Percentiles rank a stretch among this genome's conserved stretches.
Evolutionary conservation across 1,284 basidiomycete genomes (phyloP).

Genomic region (Melanopsichium pennsylvanicum): DNA sequence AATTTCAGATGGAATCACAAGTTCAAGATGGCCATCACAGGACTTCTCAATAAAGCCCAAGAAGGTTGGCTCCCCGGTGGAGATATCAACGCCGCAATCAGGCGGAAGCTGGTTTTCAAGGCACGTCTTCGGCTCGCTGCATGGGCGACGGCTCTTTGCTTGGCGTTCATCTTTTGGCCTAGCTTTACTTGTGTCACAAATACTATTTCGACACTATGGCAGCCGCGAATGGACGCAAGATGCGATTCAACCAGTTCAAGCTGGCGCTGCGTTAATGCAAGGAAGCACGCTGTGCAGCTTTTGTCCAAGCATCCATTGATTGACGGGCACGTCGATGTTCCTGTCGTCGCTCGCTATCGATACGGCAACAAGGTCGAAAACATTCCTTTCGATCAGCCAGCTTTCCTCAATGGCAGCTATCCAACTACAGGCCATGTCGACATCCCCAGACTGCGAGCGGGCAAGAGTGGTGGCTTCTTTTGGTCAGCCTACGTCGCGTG

Average conservation of each 20-base stretch:
- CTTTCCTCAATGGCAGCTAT: conserved; percentile 20
- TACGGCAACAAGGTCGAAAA: conserved; percentile 37
- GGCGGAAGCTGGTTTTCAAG: too few relatives aligned
- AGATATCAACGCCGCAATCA: too few relatives aligned
- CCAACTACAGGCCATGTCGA: conserved; percentile 36
- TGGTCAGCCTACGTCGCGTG: conserved; percentile 48
- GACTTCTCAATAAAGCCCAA: not conserved
- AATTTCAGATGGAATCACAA: too few relatives aligned
- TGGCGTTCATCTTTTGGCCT: not conserved
- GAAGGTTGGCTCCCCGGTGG: too few relatives aligned
- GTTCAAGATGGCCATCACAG: not conserved
- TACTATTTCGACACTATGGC: not conserved
- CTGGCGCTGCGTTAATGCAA: conserved; percentile 20
- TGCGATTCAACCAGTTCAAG: not conserved
- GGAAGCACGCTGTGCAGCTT: conserved; percentile 14
- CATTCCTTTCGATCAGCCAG: conserved; percentile 38
- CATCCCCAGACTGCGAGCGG: conserved; percentile 36
- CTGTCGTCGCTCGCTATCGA: conserved; percentile 26
- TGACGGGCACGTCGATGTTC: conserved; percentile 49
- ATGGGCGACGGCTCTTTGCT: too few relatives aligned
- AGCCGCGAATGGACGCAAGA: conserved; percentile 5
- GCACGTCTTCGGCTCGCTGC: too few relatives aligned
- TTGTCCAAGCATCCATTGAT: conserved; percentile 37
- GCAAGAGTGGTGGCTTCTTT: conserved; percentile 46
- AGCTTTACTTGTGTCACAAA: not conserved